Conservation (phyloP, 805 yeast genomes). For the Zygosaccharomyces rouxii region DNA sequence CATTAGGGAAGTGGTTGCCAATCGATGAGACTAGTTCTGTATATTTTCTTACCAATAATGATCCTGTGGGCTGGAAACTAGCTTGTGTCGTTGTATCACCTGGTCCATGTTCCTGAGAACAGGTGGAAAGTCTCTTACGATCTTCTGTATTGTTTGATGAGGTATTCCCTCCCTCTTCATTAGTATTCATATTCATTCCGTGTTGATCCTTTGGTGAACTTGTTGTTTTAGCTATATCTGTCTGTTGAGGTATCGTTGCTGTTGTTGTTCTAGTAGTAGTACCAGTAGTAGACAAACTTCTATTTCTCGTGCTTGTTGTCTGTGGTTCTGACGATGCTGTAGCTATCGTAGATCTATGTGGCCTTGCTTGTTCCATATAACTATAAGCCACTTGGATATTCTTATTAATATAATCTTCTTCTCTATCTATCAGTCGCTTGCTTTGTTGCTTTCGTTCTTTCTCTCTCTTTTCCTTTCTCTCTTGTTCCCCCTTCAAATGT, state of each 20-base stretch:
- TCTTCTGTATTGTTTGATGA: neutral
- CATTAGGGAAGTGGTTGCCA: conserved; percentile 5
- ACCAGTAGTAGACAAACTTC: neutral
- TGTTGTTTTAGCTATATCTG: neutral
- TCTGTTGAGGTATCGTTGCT: neutral
- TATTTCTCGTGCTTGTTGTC: neutral
- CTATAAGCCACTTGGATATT: neutral
- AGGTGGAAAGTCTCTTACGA: conserved; percentile 6
- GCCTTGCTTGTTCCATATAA: conserved; percentile 22
- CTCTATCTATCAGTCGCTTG: neutral
- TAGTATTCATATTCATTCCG: conserved; percentile 4
- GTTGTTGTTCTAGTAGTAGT: neutral
- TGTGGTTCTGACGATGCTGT: conserved; percentile 13
- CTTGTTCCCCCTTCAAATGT: neutral
- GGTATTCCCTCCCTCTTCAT: conserved; percentile 9
- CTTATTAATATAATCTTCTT: neutral
- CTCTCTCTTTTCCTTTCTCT: conserved; percentile 3
- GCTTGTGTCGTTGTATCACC: neutral
- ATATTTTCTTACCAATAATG: conserved; percentile 10
- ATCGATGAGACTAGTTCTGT: conserved; percentile 11
- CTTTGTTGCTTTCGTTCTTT: conserved; percentile 1
- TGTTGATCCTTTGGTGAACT: conserved; percentile 3
- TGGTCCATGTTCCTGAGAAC: conserved; percentile 5
- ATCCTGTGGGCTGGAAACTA: conserved; percentile 2
- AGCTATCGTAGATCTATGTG: conserved; percentile 19